Conservation (phyloP, 2,329 filamentous ascomycete genomes). For the Neopestalotiopsis rosae region DNA sequence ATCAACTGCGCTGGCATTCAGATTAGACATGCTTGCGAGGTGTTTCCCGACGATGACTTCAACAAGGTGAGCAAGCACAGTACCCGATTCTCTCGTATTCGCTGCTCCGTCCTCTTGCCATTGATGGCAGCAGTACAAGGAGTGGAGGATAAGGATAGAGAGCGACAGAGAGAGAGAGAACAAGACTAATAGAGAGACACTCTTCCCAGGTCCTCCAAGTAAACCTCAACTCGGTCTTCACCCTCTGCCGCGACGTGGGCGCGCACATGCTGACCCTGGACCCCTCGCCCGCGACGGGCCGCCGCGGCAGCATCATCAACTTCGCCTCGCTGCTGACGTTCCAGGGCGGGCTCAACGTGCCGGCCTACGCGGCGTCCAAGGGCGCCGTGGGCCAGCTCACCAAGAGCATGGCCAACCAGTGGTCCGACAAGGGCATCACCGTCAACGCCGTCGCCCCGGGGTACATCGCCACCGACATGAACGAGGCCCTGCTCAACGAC, state of each 20-base stretch:
- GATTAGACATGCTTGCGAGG: constrained; percentile 42
- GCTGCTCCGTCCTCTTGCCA: neutral
- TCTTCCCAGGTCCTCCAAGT: constrained; percentile 66
- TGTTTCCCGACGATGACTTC: constrained; percentile 18
- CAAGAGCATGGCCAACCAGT: constrained; percentile 86
- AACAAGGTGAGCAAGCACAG: constrained; percentile 8
- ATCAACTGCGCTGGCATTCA: constrained; percentile 91
- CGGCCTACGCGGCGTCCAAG: constrained; percentile 85
- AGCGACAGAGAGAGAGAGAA: neutral
- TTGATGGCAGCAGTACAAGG: too few relatives aligned
- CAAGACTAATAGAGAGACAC: constrained; percentile 51
- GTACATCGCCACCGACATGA: constrained; percentile 95
- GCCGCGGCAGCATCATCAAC: constrained; percentile 80
- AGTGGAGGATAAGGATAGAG: too few relatives aligned
- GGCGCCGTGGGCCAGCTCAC: constrained; percentile 85
- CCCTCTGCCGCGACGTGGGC: constrained; percentile 72
- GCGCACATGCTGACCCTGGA: constrained; percentile 74
- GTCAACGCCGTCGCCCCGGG: constrained; percentile 91
- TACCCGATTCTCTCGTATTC: constrained; percentile 64
- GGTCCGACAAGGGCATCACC: constrained; percentile 73
- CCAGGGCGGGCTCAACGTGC: constrained; percentile 86
- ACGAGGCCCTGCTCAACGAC: constrained; percentile 79
- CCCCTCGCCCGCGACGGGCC: constrained; percentile 53
- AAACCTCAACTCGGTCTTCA: constrained; percentile 83
- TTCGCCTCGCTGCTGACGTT: constrained; percentile 76